A percentile compares a stretch with the other conserved stretches of the same genome.
These are phyloP conservation scores for Psilocybe cyanescens DNA, from an alignment of 768 basidiomycete species.

Conservation along the genomic window DNA sequence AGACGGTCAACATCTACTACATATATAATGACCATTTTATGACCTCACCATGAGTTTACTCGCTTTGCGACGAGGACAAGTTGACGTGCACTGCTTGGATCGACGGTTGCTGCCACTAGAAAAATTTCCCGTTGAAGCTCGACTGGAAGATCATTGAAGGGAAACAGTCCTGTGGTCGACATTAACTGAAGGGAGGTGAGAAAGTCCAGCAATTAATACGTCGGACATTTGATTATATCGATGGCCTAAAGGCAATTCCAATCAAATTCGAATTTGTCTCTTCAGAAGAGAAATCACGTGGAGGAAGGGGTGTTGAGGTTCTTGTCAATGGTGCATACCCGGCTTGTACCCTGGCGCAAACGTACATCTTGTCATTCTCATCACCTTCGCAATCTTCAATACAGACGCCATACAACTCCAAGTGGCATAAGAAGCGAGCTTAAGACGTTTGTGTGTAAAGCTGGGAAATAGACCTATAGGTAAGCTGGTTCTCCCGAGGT, in stretches of 20 bases:
- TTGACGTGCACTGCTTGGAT: conserved; percentile 28
- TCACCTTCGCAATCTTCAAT: conserved; percentile 13
- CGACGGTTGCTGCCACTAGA: conserved; percentile 30
- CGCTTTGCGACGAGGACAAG: conserved; percentile 40
- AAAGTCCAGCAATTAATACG: conserved; percentile 23
- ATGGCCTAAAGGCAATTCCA: conserved; percentile 27
- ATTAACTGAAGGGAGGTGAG: conserved; percentile 22
- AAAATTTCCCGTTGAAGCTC: conserved; percentile 47
- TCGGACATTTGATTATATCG: conserved; percentile 28
- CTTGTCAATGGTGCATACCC: neutral
- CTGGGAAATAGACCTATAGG: conserved; percentile 6
- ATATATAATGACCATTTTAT: conserved; percentile 4
- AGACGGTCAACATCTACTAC: conserved; percentile 3
- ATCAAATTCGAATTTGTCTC: conserved; percentile 29
- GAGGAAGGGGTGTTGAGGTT: conserved; percentile 19
- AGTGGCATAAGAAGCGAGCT: conserved; percentile 10
- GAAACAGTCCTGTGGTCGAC: conserved; percentile 24
- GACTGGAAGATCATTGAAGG: conserved; percentile 36
- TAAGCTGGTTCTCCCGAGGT: conserved; percentile 13
- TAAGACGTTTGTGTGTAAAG: conserved; percentile 7
- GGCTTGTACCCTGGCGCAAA: conserved; percentile 4
- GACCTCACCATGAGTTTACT: conserved; percentile 36
- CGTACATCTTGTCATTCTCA: conserved; percentile 22
- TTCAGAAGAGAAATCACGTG: conserved; percentile 34
- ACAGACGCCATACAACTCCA: conserved; percentile 1